Evolutionary conservation across 345 rosid species (phyloP).

Genomic region (Hibiscus mutabilis): DNA sequence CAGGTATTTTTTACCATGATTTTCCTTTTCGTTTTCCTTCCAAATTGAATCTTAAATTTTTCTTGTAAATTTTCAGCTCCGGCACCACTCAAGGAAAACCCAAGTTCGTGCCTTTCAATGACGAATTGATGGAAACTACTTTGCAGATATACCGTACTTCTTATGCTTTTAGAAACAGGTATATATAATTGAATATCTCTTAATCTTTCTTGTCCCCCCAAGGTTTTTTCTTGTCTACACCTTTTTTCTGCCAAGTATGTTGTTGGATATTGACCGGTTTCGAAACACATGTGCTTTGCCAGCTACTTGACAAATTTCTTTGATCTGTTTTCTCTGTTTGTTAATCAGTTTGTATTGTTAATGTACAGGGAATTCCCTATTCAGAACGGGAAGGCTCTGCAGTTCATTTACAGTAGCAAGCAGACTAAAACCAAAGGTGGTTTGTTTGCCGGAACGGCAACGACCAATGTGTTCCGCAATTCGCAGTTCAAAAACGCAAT

Average conservation of each 20-base stretch:
- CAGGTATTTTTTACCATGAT: conserved; percentile 31
- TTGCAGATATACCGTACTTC: conserved; percentile 77
- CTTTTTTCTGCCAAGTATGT: too few relatives aligned
- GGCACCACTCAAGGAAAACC: conserved; percentile 93
- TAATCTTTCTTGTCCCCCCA: background rate
- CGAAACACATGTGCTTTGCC: too few relatives aligned
- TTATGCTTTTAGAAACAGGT: conserved; percentile 84
- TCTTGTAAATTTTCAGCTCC: conserved; percentile 60
- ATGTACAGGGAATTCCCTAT: conserved; percentile 63
- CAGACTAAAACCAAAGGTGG: conserved; percentile 71
- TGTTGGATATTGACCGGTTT: too few relatives aligned
- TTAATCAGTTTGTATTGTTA: background rate
- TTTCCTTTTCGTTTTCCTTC: background rate
- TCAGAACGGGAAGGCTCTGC: conserved; percentile 62
- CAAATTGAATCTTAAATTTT: background rate
- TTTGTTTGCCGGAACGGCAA: conserved; percentile 69
- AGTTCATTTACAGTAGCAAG: conserved; percentile 72
- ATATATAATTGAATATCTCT: conserved; percentile 27
- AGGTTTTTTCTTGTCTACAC: too few relatives aligned
- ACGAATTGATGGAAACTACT: conserved; percentile 71
- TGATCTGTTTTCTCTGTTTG: too few relatives aligned
- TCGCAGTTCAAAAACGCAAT: conserved; percentile 48
- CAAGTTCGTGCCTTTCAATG: conserved; percentile 79
- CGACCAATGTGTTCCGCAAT: conserved; percentile 68
- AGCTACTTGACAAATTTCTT: too few relatives aligned